These are phyloP conservation scores for Aaosphaeria pasadenensis DNA, from an alignment of 2,329 filamentous ascomycete genomes.

Conservation along the genomic window DNA sequence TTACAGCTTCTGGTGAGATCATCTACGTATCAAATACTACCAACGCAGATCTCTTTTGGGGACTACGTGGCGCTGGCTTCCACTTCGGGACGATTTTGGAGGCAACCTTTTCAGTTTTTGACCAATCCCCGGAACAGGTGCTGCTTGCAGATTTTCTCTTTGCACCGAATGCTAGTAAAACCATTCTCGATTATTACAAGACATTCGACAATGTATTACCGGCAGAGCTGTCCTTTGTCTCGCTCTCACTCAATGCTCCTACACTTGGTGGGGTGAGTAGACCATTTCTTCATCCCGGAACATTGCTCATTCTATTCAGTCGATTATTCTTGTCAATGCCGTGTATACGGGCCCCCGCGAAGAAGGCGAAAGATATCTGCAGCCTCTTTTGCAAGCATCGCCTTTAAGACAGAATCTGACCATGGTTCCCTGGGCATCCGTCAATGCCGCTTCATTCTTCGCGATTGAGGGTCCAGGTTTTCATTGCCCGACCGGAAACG, in stretches of 20 bases:
- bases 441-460: too few species aligned
- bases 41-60: slow-evolving; percentile 40
- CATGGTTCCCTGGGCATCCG: too few species aligned
- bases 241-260: neutral
- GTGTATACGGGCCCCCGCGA: slow-evolving; percentile 1
- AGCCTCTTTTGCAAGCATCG: too few species aligned
- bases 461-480: too few species aligned
- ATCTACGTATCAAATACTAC: slow-evolving; percentile 23
- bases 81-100: slow-evolving; percentile 29
- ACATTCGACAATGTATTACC: neutral
- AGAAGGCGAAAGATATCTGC: slow-evolving; percentile 1
- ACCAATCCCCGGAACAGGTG: slow-evolving; percentile 12
- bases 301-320: neutral
- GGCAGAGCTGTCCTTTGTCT: neutral
- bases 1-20: slow-evolving; percentile 35
- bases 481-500: neutral
- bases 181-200: neutral
- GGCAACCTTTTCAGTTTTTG: slow-evolving; percentile 4
- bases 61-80: slow-evolving; percentile 32
- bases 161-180: neutral
- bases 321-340: neutral
- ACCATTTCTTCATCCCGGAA: too few species aligned
- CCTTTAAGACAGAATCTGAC: too few species aligned
- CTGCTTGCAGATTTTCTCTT: slow-evolving; percentile 7
- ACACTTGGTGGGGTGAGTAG: neutral